phyloP scores from a whole-genome alignment of 805 yeast genomes.

The Candida endomychidarum region DNA sequence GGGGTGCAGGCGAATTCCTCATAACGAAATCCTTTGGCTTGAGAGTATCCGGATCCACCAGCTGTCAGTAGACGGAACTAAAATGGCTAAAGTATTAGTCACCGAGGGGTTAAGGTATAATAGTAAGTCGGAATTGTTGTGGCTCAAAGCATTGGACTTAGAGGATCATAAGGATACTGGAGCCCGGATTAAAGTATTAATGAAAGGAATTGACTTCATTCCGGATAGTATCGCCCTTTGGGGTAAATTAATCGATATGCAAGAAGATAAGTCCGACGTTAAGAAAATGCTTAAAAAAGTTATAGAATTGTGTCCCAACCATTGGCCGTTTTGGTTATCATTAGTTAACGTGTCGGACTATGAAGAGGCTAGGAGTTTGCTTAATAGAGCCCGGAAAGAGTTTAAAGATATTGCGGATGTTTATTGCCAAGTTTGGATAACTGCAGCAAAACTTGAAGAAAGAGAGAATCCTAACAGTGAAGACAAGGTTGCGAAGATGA shows the following conservation, averaged over 20 bases:
- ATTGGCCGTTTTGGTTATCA: conserved; percentile 65
- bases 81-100: conserved; percentile 55
- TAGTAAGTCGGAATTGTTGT: conserved; percentile 57
- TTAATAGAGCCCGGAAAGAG: conserved; percentile 60
- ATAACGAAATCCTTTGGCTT: conserved; percentile 76
- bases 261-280: conserved; percentile 50
- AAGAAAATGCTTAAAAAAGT: conserved; percentile 62
- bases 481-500: conserved; percentile 47
- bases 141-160: conserved; percentile 70
- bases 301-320: conserved; percentile 61
- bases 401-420: conserved; percentile 41
- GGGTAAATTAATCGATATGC: conserved; percentile 62
- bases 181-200: conserved; percentile 56
- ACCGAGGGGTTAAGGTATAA: conserved; percentile 63
- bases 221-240: conserved; percentile 66
- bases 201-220: conserved; percentile 67
- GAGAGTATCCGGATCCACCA: conserved; percentile 68
- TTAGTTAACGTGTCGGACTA: conserved; percentile 48
- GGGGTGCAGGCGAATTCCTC: conserved; percentile 71
- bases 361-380: conserved; percentile 50
- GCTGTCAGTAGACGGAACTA: conserved; percentile 37
- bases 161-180: conserved; percentile 51
- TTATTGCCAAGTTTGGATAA: conserved; percentile 61
- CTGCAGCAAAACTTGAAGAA: conserved; percentile 66
- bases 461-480: conserved; percentile 47